phyloP scores from a whole-genome alignment of 805 yeast genomes.

The Saccharomyces mikatae region DNA sequence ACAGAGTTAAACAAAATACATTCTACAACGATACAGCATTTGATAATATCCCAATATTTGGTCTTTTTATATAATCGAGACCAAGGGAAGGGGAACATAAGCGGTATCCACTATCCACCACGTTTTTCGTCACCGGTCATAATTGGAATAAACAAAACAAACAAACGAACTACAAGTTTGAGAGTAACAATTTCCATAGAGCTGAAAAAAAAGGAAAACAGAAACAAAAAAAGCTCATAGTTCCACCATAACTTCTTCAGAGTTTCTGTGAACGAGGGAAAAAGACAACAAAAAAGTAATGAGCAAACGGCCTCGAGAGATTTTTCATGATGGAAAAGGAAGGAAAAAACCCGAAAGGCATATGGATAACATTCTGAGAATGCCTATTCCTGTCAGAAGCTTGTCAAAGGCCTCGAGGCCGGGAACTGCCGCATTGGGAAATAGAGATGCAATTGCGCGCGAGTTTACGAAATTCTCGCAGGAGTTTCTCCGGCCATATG shows the following conservation, averaged over 20 bases:
- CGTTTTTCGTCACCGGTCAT: neutral
- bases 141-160: neutral
- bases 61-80: neutral
- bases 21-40: neutral
- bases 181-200: neutral
- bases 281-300: neutral
- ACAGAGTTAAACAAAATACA: neutral
- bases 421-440: neutral
- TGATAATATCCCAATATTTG: neutral
- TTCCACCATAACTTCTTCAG: neutral
- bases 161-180: neutral
- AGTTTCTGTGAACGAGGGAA: neutral
- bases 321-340: neutral
- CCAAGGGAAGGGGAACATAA: neutral
- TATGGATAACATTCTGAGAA: neutral
- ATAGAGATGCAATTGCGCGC: neutral
- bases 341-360: neutral
- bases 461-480: neutral
- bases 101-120: neutral
- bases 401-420: neutral
- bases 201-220: neutral
- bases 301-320: neutral
- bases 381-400: neutral
- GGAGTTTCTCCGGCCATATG: neutral
- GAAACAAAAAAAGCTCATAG: neutral